Percentiles rank a stretch among this genome's conserved stretches.
Conservation (phyloP, 2,329 filamentous ascomycete genomes). For the Fonsecaea monophora region DNA sequence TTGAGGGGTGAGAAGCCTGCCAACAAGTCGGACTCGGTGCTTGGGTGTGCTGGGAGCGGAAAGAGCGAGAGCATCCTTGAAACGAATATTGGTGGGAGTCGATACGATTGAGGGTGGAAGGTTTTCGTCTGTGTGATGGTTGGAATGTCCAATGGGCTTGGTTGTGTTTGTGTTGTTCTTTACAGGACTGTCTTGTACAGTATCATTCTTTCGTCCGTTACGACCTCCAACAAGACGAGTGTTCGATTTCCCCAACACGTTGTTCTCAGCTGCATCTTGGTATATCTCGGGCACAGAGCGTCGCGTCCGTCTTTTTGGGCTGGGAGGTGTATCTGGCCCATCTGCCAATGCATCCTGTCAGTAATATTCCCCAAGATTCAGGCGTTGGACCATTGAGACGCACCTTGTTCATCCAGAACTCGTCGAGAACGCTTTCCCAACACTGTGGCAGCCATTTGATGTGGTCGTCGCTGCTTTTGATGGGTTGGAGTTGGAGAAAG, state of each 20-base stretch:
- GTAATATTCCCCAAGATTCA: conserved; percentile 21
- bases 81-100: conserved; percentile 67
- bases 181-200: conserved; percentile 43
- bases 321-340: conserved; percentile 30
- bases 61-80: conserved; percentile 76
- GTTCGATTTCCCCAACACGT: conserved; percentile 22
- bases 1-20: conserved; percentile 75
- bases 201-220: conserved; percentile 58
- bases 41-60: conserved; percentile 78
- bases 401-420: conserved; percentile 51
- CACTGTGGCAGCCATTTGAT: conserved; percentile 44
- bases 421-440: conserved; percentile 55
- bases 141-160: conserved; percentile 27
- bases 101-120: conserved; percentile 51
- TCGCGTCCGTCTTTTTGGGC: conserved; percentile 56
- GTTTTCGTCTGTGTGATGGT: conserved; percentile 51
- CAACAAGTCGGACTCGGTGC: conserved; percentile 79
- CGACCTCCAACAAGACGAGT: conserved; percentile 46
- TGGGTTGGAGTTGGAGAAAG: conserved; percentile 23
- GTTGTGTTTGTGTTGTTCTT: conserved; percentile 30
- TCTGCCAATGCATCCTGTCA: conserved; percentile 29
- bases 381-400: conserved; percentile 32
- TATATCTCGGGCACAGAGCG: conserved; percentile 51
- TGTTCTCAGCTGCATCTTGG: conserved; percentile 43
- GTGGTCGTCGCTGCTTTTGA: conserved; percentile 50